Evolutionary conservation across 1,139 yeast species (phyloP).

Genomic region (Protomyces inouyei): DNA sequence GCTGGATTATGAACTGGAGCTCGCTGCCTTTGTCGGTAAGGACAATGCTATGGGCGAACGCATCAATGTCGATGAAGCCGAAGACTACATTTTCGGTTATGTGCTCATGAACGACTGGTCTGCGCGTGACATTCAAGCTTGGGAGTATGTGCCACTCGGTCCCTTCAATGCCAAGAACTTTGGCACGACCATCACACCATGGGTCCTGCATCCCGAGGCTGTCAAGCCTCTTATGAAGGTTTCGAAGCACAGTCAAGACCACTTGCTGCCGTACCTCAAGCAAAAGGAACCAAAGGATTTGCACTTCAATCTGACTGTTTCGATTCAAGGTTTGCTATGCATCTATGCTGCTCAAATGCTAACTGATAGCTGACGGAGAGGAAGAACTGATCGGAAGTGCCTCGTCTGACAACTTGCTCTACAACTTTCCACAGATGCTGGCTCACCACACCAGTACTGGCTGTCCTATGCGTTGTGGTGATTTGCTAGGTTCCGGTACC

Average conservation of each 20-base stretch:
- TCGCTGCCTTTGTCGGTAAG: constrained; percentile 35
- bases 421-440: constrained; percentile 37
- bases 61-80: constrained; percentile 35
- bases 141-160: constrained; percentile 38
- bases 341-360: not conserved
- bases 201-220: constrained; percentile 37
- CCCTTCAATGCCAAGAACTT: constrained; percentile 37
- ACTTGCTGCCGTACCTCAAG: constrained; percentile 17
- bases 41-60: constrained; percentile 29
- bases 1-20: constrained; percentile 36
- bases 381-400: not conserved
- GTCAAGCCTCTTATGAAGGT: constrained; percentile 31
- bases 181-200: constrained; percentile 36
- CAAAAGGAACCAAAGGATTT: not conserved
- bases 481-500: constrained; percentile 37
- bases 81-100: constrained; percentile 36
- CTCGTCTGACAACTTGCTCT: constrained; percentile 32
- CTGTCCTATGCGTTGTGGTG: constrained; percentile 36
- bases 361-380: not conserved
- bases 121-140: constrained; percentile 36
- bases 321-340: not conserved
- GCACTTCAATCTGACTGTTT: not conserved
- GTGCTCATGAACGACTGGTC: constrained; percentile 38
- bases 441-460: constrained; percentile 37
- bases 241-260: not conserved